A percentile compares a stretch with the other conserved stretches of the same genome.
Conservation (phyloP, 805 yeast species). For the Zygosaccharomyces bisporus region DNA sequence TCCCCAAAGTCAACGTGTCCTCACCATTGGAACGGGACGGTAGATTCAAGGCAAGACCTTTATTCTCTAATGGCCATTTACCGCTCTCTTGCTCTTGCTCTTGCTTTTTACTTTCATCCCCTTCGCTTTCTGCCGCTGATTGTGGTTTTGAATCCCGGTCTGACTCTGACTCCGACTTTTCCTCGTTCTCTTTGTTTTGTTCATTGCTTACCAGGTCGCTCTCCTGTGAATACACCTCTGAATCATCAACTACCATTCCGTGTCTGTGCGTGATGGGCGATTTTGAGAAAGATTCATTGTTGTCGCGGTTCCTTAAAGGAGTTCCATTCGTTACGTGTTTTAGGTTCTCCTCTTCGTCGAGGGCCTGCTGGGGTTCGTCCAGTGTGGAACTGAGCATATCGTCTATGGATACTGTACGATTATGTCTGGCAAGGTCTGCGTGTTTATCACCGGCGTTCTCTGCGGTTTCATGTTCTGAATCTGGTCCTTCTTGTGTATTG, state of each 20-base stretch:
- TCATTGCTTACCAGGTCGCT: neutral
- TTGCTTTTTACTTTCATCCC: neutral
- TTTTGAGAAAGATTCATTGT: constrained; percentile 15
- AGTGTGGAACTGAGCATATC: constrained; percentile 25
- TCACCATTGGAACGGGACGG: constrained; percentile 12
- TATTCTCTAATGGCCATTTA: neutral
- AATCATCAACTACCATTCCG: constrained; percentile 18
- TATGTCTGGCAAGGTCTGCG: constrained; percentile 7
- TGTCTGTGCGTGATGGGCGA: constrained; percentile 21
- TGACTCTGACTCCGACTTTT: constrained; percentile 1
- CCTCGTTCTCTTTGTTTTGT: neutral
- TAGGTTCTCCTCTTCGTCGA: constrained; percentile 5
- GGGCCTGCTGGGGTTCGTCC: constrained; percentile 7
- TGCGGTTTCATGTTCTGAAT: neutral
- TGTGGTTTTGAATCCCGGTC: no score
- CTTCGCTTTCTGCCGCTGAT: neutral
- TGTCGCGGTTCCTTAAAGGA: constrained; percentile 22
- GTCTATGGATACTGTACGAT: constrained; percentile 25
- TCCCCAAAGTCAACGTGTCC: constrained; percentile 16
- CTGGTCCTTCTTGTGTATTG: neutral
- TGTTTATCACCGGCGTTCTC: constrained; percentile 1
- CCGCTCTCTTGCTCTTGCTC: neutral
- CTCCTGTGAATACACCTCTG: constrained; percentile 3
- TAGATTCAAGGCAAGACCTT: constrained; percentile 13
- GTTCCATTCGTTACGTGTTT: constrained; percentile 20